Evolutionary conservation across 2,329 filamentous ascomycete species (phyloP).

Genomic region (Sarocladiaceae sp.): DNA sequence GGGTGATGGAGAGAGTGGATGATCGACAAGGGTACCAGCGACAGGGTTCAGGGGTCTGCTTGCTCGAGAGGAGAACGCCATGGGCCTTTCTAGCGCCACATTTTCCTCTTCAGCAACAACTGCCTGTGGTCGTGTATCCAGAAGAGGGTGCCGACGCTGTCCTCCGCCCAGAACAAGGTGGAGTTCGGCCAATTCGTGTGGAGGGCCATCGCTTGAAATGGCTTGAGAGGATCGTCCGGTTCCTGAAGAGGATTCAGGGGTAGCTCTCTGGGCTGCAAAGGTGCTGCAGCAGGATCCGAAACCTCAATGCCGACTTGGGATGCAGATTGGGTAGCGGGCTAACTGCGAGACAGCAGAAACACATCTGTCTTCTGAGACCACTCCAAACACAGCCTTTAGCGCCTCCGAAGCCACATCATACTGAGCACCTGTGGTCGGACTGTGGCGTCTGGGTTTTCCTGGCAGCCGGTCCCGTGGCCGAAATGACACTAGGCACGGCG

Average conservation of each 20-base stretch:
- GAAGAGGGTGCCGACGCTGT: no score
- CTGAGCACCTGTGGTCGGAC: background rate
- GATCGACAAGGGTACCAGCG: slow-evolving; percentile 1
- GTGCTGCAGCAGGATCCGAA: background rate
- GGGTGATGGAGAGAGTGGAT: slow-evolving; percentile 6
- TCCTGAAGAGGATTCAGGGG: background rate
- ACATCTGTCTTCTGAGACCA: no score
- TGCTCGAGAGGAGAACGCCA: no score
- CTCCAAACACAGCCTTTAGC: no score
- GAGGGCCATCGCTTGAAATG: no score
- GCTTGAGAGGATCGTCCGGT: background rate
- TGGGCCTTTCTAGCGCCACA: no score
- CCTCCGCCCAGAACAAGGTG: no score
- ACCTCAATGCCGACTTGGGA: background rate
- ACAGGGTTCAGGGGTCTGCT: slow-evolving; percentile 3
- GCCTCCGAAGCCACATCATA: no score
- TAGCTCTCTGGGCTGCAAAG: background rate
- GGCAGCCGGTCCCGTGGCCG: background rate
- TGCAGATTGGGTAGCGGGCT: background rate
- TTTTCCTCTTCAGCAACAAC: no score
- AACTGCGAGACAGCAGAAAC: background rate
- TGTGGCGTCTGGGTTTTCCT: background rate
- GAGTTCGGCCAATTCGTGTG: no score
- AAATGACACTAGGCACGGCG: slow-evolving; percentile 3
- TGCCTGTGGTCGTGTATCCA: no score